Base-by-base conservation (phyloP, 2,329 filamentous ascomycete genomes). In the Neopestalotiopsis sp. region DNA sequence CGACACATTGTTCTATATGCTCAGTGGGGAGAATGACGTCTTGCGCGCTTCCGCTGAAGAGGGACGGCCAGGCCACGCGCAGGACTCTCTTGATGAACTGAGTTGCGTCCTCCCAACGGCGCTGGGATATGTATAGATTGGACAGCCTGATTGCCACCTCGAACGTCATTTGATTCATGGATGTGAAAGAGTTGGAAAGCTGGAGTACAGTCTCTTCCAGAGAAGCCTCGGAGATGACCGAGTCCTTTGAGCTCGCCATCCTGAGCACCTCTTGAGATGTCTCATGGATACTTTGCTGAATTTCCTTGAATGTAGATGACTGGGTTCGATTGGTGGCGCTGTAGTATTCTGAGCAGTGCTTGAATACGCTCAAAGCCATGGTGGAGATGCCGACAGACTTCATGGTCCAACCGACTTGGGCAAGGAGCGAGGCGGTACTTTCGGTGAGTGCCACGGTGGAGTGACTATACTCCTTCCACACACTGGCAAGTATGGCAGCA, bases 281-380 rank as follows among this genome's bases (percentile, higher is more conserved):
- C 10, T 79, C 79, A 34, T 81, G 73, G 10, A 84, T 81, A 49
- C 80, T 79, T 71, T 83, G 74, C 72, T 82, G 80, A 62, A 86
- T 79, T 71, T 85, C 80, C 30, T 78, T 77, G 66, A 82, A 83
- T 4, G 73, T 67, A 0, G 77, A 75, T 4, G 75, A 77, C 52
- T 80, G 70, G 1, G 71, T 76, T 72, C 67, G 75, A 72, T 72
- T 81, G 68, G 74, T 83, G 74, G 75, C 81, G 73, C 77, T 79
- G 72, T 77, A 78, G 69, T 78, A 77, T 67, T 78, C 75, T 13
- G 75, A 71, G 66, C 78, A 79, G 38, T 80, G 78, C 75, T 85
- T 84, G 79, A 83, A 85, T 66, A 86, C 81, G 1, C 80, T 80
- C 60, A 87, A 73, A n/a, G 85, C 83, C 63, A 81, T 77, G 10